Base-by-base conservation (phyloP, 768 basidiomycete genomes). In the Xerocomus spinulosus region DNA sequence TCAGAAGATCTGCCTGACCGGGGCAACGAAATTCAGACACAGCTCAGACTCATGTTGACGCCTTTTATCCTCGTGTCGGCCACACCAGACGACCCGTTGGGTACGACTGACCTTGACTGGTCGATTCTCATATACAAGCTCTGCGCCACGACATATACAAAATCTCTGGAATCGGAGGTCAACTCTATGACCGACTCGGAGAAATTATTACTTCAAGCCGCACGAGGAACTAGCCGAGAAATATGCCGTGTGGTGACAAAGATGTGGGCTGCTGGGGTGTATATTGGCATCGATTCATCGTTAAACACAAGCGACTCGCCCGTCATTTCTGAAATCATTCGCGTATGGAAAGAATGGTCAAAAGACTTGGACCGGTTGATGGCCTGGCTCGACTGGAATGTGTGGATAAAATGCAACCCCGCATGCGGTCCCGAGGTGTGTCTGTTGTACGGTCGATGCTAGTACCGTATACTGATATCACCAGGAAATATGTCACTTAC, bases 381-480 rank as follows among this genome's bases (percentile, higher is more conserved):
- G 68, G 42, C 36, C 0, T 79, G 78, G 78, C 58, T 80, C 2
- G 77, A 73, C 51, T 80, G 78, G 77, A 69, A 66, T 43, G 58
- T 68, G 14, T 79, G 78, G 77, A 55, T 71, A 5, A 73, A 62
- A 35, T 79, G 78, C 50, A 57, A 55, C 0, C 77, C 76, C 12
- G 70, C 60, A 1, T 80, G 78, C 59, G 56, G 57, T 2, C 62
- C 64, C 36, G 73, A 76, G 64, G 77, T 78, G 49, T 3, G 70
- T 63, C n/a, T 9, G 39, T 26, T 40, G 25, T 9, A 26, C n/a
- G 24, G 25, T 40, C 39, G n/a, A 5, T 26, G 39, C 10, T 9
- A n/a, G 6, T 10, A 14, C 39, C 15, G 15, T 9, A 17, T 10
- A 17, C 14, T 23, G 25, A 9, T 33, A 7, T 15, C 25, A 36